Base-by-base conservation (phyloP, 768 basidiomycete genomes). In the Multifurca ochricompacta region DNA sequence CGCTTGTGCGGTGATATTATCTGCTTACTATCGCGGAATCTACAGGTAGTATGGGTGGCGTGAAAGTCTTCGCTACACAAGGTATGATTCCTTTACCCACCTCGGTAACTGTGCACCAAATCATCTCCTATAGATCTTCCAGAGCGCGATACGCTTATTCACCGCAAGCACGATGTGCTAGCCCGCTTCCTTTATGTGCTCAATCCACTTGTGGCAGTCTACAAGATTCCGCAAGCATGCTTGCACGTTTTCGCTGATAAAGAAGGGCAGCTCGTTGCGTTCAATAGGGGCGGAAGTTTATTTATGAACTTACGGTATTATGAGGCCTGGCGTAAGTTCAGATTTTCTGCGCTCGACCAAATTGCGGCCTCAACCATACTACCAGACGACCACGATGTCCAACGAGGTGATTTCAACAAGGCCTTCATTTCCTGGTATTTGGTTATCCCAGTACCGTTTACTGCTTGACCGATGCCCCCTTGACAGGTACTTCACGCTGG, bases 241-340 rank as follows among this genome's bases (percentile, higher is more conserved):
- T 62, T 96, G 54, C 90, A 95, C 62, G 77, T 99, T 5, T 98
- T 98, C 67, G 86, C 83, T 68, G 94, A 98, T 64, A 66, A 75
- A 19, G 70, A 73, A 4, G 94, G 95, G 1, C 83, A 82, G 1
- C 70, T 88, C 11, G 95, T 98, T 51, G 96, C 93, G 1, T 98
- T 99, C 74, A 99, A 97, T 67, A 75, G 92, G 25, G 81, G 81
- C 44, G 91, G 87, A 3, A 87, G 86, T 54, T 75, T 98, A 14
- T 98, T 91, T 69, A 69, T 96, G 54, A 98, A 96, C 66, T 70
- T 91, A 21, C 77, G 92, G 19, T 95, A 85, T 66, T 93, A 81
- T 57, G 77, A 88, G 64, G 79, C 84, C 46, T 92, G 90, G 89
- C 92, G 87, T 92, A 67, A 73, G 85, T 77, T n/a, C 23, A 34